Base-by-base conservation (phyloP, 106 monocot species). In the Dendrobium catenatum region DNA sequence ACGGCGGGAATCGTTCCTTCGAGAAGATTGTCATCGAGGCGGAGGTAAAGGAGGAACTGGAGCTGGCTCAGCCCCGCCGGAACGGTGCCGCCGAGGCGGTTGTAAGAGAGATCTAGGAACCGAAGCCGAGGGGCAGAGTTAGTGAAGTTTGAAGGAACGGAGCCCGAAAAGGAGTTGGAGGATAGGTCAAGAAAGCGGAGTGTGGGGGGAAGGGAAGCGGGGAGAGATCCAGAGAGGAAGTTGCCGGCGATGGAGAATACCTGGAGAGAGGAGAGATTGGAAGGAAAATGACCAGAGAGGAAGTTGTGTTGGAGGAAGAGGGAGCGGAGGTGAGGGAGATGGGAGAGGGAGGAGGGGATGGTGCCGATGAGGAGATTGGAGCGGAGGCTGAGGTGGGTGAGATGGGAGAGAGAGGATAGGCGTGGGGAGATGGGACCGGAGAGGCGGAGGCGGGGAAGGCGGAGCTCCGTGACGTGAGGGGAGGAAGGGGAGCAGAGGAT, bases 231-330 rank as follows among this genome's bases (percentile, higher is more conserved):
- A 58, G 84, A 82, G 75, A 93, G 72, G 66, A 70, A 73, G 83
- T 93, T 93, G 64, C 70, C 42, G 78, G 93, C 85, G 42, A 80
- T 80, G 77, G 86, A 80, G 73, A 89, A 80, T 22, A 86, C 81
- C 19, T 83, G 79, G 72, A 94, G 89, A 37, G 44, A 22, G 72
- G 43, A 43, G 44, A 88, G 87, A 78, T 87, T 89, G 56, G 87
- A 24, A 1, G 86, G 85, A 46, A 91, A 46, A 40, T 88, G 89
- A 4, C 91, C 94, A 70, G 85, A 79, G 88, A 91, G 83, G 27
- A 79, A 83, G 85, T 91, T 94, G 77, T 55, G 84, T 73, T 91
- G 91, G 80, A 94, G 88, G 82, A 91, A 89, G 82, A 94, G 61
- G 42, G 89, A 80, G 61, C 86, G 89, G 76, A 94, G 89, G 24